Percentiles rank a stretch among this genome's conserved stretches.
These are phyloP conservation scores for Erodium maritimum DNA, from an alignment of 345 rosid species.

Conservation along the genomic window DNA sequence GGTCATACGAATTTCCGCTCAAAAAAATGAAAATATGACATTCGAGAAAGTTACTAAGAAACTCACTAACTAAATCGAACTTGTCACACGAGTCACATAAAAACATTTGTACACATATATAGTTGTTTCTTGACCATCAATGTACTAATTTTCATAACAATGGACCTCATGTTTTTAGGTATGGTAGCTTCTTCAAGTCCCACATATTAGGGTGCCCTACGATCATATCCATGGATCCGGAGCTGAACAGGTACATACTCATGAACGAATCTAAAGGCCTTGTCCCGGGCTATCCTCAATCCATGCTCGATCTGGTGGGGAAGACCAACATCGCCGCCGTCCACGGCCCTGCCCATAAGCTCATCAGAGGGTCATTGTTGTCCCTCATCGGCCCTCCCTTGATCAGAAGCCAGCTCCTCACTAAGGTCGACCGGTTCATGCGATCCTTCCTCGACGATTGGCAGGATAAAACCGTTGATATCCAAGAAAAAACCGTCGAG, in stretches of 20 bases:
- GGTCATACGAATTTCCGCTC: too few species aligned
- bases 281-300: conserved; percentile 86
- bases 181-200: conserved; percentile 68
- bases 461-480: conserved; percentile 42
- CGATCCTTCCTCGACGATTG: conserved; percentile 43
- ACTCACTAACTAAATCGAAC: too few species aligned
- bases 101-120: too few species aligned
- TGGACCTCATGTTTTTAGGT: conserved; percentile 22
- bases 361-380: conserved; percentile 57
- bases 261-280: conserved; percentile 75
- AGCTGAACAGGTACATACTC: conserved; percentile 63
- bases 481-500: conserved; percentile 69
- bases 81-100: too few species aligned
- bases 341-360: conserved; percentile 58
- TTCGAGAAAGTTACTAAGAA: too few species aligned
- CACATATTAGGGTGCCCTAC: conserved; percentile 87
- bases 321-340: conserved; percentile 69
- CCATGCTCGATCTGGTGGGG: conserved; percentile 73
- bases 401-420: conserved; percentile 48
- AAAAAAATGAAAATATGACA: too few species aligned
- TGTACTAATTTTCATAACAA: too few species aligned
- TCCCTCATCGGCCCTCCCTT: conserved; percentile 45
- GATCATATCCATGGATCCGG: conserved; percentile 63
- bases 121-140: too few species aligned
- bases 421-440: conserved; percentile 49